phyloP scores from a whole-genome alignment of 768 basidiomycete species.

The Cantharellus anzutake region DNA sequence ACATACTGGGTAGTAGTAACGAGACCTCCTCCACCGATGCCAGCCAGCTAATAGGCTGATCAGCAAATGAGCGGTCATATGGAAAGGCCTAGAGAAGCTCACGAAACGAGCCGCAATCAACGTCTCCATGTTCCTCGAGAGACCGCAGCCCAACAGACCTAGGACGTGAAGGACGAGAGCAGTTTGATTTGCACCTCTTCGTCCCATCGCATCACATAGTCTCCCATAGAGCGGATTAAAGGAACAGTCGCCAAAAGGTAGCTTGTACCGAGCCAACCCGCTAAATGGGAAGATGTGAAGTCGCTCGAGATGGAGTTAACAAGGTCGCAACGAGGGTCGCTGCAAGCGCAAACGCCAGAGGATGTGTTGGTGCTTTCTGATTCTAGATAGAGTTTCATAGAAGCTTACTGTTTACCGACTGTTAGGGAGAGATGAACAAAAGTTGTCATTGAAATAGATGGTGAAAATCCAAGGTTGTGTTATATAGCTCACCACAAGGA shows the following conservation, averaged over 20 bases:
- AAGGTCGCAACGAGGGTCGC: conserved; percentile 66
- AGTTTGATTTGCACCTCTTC: conserved; percentile 44
- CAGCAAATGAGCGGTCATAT: not conserved
- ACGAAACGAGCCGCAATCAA: conserved; percentile 60
- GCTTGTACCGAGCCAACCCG: conserved; percentile 71
- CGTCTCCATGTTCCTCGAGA: conserved; percentile 49
- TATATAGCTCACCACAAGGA: conserved; percentile 40
- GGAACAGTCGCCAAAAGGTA: conserved; percentile 65
- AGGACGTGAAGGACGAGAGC: conserved; percentile 43
- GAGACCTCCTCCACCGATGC: conserved; percentile 65
- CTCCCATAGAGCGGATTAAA: conserved; percentile 73
- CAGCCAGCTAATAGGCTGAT: conserved; percentile 30
- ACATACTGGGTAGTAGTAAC: conserved; percentile 50
- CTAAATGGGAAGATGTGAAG: conserved; percentile 57
- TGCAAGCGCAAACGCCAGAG: conserved; percentile 11
- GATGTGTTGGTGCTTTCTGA: not conserved
- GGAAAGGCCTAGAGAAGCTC: conserved; percentile 14
- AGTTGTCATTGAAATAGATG: not conserved
- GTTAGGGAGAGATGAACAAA: conserved; percentile 28
- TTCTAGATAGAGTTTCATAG: conserved; percentile 10
- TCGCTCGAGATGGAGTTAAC: conserved; percentile 61
- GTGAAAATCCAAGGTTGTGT: not conserved
- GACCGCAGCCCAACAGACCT: conserved; percentile 48
- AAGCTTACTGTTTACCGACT: conserved; percentile 15
- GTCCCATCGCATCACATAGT: conserved; percentile 56